These are phyloP conservation scores for Carex pumila DNA, from an alignment of 176 grass and related monocot genomes.

Conservation along the genomic window DNA sequence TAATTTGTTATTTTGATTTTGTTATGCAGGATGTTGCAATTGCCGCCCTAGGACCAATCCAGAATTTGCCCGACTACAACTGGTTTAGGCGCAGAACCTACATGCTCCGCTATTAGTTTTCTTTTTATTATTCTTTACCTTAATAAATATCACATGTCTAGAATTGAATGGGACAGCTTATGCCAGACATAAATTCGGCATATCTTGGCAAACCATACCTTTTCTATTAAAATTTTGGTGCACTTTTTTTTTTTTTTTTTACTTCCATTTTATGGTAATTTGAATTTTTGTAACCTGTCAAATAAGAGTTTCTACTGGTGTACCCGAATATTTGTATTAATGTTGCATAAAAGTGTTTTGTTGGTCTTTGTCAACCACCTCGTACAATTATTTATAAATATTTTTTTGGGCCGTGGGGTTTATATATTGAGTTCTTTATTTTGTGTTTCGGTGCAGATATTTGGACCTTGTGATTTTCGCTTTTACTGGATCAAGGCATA, in stretches of 20 bases:
- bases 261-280: neutral
- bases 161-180: neutral
- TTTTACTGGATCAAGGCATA: neutral
- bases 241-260: conserved; percentile 21
- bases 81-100: conserved; percentile 99
- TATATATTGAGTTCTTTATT: neutral
- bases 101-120: conserved; percentile 81
- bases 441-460: neutral
- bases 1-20: neutral
- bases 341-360: neutral
- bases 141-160: conserved; percentile 17
- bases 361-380: neutral
- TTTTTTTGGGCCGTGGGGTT: too few species aligned
- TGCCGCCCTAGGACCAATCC: conserved; percentile 84
- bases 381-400: too few species aligned
- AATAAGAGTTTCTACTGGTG: conserved; percentile 9
- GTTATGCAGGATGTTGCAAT: conserved; percentile 68
- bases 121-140: conserved; percentile 37
- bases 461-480: neutral
- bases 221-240: conserved; percentile 44
- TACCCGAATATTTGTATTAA: neutral
- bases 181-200: conserved; percentile 8
- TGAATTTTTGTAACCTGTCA: neutral
- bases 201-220: conserved; percentile 23
- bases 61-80: conserved; percentile 93